Conservation (phyloP, 176 grass and related monocot species). For the Zoysia japonica region DNA sequence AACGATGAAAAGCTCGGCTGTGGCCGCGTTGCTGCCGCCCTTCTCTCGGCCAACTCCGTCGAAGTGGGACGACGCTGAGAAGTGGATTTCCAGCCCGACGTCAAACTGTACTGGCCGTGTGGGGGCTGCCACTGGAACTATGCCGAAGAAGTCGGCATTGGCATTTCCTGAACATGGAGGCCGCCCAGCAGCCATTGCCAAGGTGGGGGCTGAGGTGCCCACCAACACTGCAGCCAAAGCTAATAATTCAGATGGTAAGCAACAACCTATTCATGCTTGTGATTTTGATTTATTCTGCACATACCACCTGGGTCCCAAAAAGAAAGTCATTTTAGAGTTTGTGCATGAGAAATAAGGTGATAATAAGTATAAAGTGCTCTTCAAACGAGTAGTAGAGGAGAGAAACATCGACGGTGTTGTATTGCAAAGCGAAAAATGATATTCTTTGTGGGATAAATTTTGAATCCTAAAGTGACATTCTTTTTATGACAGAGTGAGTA, state of each 20-base stretch:
- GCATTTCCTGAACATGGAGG: conserved; percentile 52
- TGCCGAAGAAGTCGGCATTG: conserved; percentile 57
- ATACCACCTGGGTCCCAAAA: too few species aligned
- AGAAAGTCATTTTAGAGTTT: too few species aligned
- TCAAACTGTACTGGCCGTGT: conserved; percentile 50
- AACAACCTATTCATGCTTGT: neutral
- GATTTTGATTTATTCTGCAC: too few species aligned
- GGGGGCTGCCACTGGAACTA: conserved; percentile 14
- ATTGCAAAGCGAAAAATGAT: too few species aligned
- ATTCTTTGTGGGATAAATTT: too few species aligned
- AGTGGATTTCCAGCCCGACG: conserved; percentile 93
- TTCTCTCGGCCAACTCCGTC: conserved; percentile 88
- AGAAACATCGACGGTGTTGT: too few species aligned
- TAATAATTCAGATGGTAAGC: conserved; percentile 47
- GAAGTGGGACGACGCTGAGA: conserved; percentile 94
- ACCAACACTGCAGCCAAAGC: conserved; percentile 31
- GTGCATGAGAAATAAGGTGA: too few species aligned
- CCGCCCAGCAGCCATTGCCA: conserved; percentile 40
- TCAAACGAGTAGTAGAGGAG: too few species aligned
- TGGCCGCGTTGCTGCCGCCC: conserved; percentile 52
- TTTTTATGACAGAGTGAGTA: too few species aligned
- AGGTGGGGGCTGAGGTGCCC: conserved; percentile 53
- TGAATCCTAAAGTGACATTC: too few species aligned
- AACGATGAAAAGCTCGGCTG: conserved; percentile 28
- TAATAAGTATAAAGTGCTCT: too few species aligned